Base-by-base conservation (phyloP, 2,329 filamentous ascomycete species). In the Amesomyces nigricolor region DNA sequence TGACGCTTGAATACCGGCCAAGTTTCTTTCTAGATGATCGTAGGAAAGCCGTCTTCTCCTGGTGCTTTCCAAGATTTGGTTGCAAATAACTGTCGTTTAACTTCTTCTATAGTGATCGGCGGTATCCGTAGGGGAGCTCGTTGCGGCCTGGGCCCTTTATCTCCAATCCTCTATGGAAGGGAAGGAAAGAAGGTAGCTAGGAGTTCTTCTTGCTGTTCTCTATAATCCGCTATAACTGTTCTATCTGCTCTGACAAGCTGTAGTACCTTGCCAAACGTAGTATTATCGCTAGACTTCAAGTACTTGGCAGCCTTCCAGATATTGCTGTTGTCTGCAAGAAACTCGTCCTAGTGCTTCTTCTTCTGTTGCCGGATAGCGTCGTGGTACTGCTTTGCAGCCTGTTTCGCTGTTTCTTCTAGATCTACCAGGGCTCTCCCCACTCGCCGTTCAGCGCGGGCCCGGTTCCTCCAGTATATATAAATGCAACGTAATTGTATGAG, bases 291-390 rank as follows among this genome's bases (percentile, higher is more conserved):
- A 11, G 13, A 51, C 9, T 19, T 44, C 16, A 51, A n/a, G 40
- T 45, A 45, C 29, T 39, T 53, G 2, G 39, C 29, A 14, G 48
- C 48, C 39, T 51, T 51, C 48, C n/a, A 51, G 29, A 51, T 51
- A 26, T n/a, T 47, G 30, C 35, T 16, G 16, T 44, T 44, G 32
- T 51, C 48, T n/a, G 29, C 32, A 17, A 51, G 35, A 11, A 51
- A 51, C 29, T 51, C 29, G 19, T 44, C 16, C 48, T 9, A 51
- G 17, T 51, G 26, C 48, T 51, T 51, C n/a, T n/a, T n/a, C n/a
- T n/a, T n/a, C n/a, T n/a, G n/a, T n/a, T n/a, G n/a, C n/a, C n/a
- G n/a, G n/a, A n/a, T n/a, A n/a, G n/a, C n/a, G n/a, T n/a, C n/a
- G n/a, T n/a, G n/a, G n/a, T n/a, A n/a, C n/a, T n/a, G n/a, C n/a